Base-by-base conservation (phyloP, 495 filamentous ascomycete species). In the Sabuloglossum arenarium region DNA sequence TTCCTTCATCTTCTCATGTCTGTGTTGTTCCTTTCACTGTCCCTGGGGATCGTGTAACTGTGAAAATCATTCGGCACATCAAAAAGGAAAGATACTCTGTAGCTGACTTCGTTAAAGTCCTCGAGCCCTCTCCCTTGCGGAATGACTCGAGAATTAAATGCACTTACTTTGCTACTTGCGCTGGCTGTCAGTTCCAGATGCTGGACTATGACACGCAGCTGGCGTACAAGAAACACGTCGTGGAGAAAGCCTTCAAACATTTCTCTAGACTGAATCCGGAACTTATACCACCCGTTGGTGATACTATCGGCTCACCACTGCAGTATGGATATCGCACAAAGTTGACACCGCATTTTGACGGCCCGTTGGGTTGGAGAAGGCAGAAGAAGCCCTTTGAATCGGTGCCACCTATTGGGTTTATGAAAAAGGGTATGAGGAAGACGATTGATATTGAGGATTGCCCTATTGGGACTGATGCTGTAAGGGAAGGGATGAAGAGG, bases 111-210 rank as follows among this genome's bases (percentile, higher is more conserved):
- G 53, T 97, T 61, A 79, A 78, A 23, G 81, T 96, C 16, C 69
- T 84, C 31, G 74, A 73, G 47, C 79, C 91, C 0, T 86, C 86
- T 0, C 75, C 79, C 0, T 70, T 81, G 39, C 80, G 91, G 60
- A 79, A 96, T 59, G 87, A 95, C 63, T 74, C 70, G 46, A 73
- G 79, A 1, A 75, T 94, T 61, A 69, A 73, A 46, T 98, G 91
- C 72, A 71, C 76, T 61, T 97, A 97, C 70, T 98, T 98, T 63
- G 68, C 75, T 31, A 77, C 73, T 54, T 98, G 91, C 66, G 86
- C 85, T 0, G 91, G 91, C 4, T 98, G 91, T 63, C 93, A 97
- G 70, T 86, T 96, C 64, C 91, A 98, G 68, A 95, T 96, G 87
- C 78, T 98, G 56, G 77, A 86, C 43, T 98, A 98, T 68, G 70